Percentiles rank a stretch among this genome's conserved stretches.
phyloP scores from a whole-genome alignment of 2,329 filamentous ascomycete genomes.

The Volutella citrinella region DNA sequence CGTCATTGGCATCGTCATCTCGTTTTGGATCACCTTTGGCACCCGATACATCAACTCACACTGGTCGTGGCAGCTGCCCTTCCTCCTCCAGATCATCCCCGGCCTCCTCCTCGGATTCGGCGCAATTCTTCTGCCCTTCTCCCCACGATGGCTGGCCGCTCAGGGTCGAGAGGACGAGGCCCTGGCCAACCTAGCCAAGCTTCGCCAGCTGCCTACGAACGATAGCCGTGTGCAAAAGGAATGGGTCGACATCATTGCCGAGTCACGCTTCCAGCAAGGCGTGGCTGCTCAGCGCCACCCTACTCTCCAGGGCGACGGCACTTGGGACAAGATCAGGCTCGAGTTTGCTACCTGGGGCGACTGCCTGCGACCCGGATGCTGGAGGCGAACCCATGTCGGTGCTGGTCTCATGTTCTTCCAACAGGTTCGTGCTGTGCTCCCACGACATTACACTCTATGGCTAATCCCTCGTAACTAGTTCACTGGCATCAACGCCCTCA shows the following conservation, averaged over 20 bases:
- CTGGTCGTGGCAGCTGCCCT: constrained; percentile 29
- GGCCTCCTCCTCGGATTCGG: constrained; percentile 22
- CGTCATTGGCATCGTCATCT: constrained; percentile 28
- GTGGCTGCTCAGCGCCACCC: constrained; percentile 31
- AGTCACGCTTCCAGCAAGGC: constrained; percentile 22
- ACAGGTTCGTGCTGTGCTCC: constrained; percentile 37
- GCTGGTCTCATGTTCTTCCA: constrained; percentile 56
- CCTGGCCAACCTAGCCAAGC: constrained; percentile 16
- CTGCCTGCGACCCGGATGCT: constrained; percentile 47
- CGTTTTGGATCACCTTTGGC: constrained; percentile 31
- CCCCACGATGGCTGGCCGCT: constrained; percentile 25
- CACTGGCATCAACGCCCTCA: constrained; percentile 39
- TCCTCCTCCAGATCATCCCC: constrained; percentile 28
- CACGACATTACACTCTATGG: background rate
- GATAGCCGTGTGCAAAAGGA: constrained; percentile 21
- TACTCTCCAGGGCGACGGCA: constrained; percentile 31
- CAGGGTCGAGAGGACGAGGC: constrained; percentile 25
- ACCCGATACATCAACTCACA: constrained; percentile 23
- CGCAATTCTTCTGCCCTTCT: constrained; percentile 23
- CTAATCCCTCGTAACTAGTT: constrained; percentile 15
- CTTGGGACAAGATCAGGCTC: constrained; percentile 36
- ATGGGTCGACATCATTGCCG: constrained; percentile 24
- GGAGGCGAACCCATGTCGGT: constrained; percentile 44
- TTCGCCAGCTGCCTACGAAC: constrained; percentile 17
- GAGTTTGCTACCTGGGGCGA: constrained; percentile 48